Percentiles rank a stretch among this genome's conserved stretches.
phyloP scores from a whole-genome alignment of 2,329 filamentous ascomycete species.

The Plenodomus lindquistii region DNA sequence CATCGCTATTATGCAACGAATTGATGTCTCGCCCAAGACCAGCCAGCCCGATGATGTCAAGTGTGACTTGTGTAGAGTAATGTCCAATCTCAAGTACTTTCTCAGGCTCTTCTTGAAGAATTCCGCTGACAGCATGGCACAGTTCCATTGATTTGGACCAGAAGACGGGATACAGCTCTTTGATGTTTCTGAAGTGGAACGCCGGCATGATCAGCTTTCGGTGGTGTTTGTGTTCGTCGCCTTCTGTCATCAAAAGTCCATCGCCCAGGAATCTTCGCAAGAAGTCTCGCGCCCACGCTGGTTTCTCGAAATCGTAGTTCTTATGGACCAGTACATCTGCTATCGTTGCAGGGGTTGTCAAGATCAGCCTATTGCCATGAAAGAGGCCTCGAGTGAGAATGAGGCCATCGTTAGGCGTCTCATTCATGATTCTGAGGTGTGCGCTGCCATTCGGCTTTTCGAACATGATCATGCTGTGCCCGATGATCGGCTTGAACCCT shows the following conservation, averaged over 20 bases:
- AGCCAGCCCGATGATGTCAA: conserved; percentile 53
- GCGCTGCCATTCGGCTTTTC: conserved; percentile 38
- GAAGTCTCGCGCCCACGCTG: conserved; percentile 48
- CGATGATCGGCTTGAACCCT: conserved; percentile 40
- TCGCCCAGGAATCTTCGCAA: conserved; percentile 55
- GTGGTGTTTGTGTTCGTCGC: conserved; percentile 55
- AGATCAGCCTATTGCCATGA: conserved; percentile 42
- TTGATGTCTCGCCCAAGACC: conserved; percentile 51
- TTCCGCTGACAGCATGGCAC: conserved; percentile 62
- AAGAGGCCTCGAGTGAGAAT: conserved; percentile 47
- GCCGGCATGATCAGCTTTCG: conserved; percentile 79
- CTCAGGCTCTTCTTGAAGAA: conserved; percentile 49
- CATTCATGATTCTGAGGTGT: conserved; percentile 42
- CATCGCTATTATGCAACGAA: conserved; percentile 46
- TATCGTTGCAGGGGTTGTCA: conserved; percentile 48
- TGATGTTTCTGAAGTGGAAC: conserved; percentile 84
- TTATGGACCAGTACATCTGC: conserved; percentile 58
- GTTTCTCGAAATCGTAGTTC: conserved; percentile 60
- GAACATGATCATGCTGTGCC: conserved; percentile 43
- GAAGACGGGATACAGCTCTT: conserved; percentile 81
- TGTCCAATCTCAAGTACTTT: conserved; percentile 49
- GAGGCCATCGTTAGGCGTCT: conserved; percentile 47
- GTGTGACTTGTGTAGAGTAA: conserved; percentile 49
- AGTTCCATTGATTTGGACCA: conserved; percentile 77
- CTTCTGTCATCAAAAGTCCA: conserved; percentile 56